phyloP scores from a whole-genome alignment of 495 filamentous ascomycete genomes.

The Parathielavia hyrcaniae region DNA sequence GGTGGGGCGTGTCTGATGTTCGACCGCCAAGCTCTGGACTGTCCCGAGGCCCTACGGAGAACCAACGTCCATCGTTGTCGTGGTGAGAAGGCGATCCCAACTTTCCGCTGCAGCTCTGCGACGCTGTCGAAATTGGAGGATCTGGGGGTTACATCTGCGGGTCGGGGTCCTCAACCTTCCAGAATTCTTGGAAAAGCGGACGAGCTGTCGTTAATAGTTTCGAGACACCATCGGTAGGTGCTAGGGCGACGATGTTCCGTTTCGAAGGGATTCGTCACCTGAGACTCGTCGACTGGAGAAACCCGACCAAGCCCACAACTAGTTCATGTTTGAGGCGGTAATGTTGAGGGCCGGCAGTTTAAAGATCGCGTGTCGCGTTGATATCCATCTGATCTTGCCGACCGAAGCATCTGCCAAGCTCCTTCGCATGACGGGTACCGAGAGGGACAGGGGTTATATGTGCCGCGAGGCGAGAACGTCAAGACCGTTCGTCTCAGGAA shows the following conservation, averaged over 20 bases:
- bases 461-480: constrained; percentile 1
- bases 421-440: constrained; percentile 11
- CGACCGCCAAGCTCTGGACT: constrained; percentile 10
- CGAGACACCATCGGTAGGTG: neutral
- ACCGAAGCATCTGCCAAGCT: constrained; percentile 6
- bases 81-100: neutral
- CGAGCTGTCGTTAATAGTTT: neutral
- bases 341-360: neutral
- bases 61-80: neutral
- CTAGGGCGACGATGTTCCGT: neutral
- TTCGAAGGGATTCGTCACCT: constrained; percentile 7
- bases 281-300: neutral
- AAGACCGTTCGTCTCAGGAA: constrained; percentile 25
- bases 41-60: constrained; percentile 4
- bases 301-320: no score
- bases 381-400: constrained; percentile 7
- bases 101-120: constrained; percentile 2
- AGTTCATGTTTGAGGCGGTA: no score
- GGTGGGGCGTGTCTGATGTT: constrained; percentile 1
- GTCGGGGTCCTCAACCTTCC: no score
- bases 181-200: no score
- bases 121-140: constrained; percentile 16
- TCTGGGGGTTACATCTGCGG: neutral
- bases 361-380: constrained; percentile 10
- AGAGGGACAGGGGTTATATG: constrained; percentile 1